Evolutionary conservation across 2,329 filamentous ascomycete genomes (phyloP), one percentile per base, ranked within the genome.

Genomic region (Colletotrichum incanum): DNA sequence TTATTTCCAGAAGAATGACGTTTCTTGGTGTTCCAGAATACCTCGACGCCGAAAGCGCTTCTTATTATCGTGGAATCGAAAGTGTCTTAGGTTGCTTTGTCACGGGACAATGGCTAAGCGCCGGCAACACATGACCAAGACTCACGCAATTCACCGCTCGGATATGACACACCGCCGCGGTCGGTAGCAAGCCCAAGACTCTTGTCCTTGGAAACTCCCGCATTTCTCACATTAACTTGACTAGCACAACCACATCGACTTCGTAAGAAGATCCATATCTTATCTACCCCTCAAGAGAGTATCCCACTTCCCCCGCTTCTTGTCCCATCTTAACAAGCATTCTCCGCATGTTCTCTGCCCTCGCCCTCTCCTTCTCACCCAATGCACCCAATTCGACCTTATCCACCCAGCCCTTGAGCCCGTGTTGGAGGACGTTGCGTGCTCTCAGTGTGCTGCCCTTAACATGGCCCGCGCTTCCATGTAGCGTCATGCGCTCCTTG

Each of bases 351-450:
- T 77, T 87, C 79, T 90, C 87, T 1, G 92, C 92, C 75, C 86
- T 83, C 76, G 76, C 76, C 74, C 83, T 86, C 74, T 83, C 80
- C 58, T 76, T 81, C 74, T 83, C 85, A 8, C 76, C 80, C 71
- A 91, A 76, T 18, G 73, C 80, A 43, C 81, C 82, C 67, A 94
- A 89, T 77, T 91, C 86, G 73, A 89, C 89, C 31, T 83, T 76
- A 41, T 85, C 86, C 8, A 93, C 90, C 91, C 91, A 94, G 54
- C 82, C 84, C 5, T 91, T 91, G 28, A 94, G 86, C 5, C 91
- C 93, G 82, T 94, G 93, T 86, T 94, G 93, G 78, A 94, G 80
- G 74, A 94, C 92, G 80, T 94, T 94, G 74, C 92, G 86, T 63
- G 92, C 92, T 70, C 93, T 82, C 72, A 88, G 82, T 52, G 76